Evolutionary conservation across 176 grass and related monocot species (phyloP), one percentile per base, ranked within the genome.

Genomic region (Ampelocalamus luodianensis): DNA sequence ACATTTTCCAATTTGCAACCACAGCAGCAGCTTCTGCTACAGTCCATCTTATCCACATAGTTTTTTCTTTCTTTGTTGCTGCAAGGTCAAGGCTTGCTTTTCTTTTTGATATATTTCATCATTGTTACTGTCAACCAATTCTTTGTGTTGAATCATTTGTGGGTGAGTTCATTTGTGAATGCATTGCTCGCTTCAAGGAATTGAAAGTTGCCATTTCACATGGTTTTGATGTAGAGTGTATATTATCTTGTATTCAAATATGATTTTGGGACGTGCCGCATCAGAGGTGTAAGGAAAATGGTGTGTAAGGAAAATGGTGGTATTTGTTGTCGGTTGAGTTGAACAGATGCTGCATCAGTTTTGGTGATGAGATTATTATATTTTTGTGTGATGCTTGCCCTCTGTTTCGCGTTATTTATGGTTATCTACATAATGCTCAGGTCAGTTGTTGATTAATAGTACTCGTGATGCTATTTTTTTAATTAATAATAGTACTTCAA

Each of bases 1-100:
- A 85, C 90, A 22, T 99, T 93, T 89, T 96, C 93, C 16, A 92
- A 69, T 24, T 90, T 99, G 81, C 93, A 96, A 90, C 97, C 91
- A 18, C 93, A 96, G 79, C 97, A 96, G 67, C 86, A 94, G 79
- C 90, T 89, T 61, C 63, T 93, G 71, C 85, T 99, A 60, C 97
- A 96, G 88, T 94, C 93, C 42, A 86, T 96, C 24, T 83, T 99
- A 27, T 92, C 93, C 29, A 79, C 91, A 37, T 96, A 86, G 85
- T 71, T 74, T 66, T 26, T 78, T 46, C 17, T 18, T 16, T 78
- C 24, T 45, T 37, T 15, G 38, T 49, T 59, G 40, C 13, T 42
- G 73, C 79, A 87, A 86, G 62, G 60, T 68, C 26, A 2, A 36
- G 59, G 72, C 59, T 55, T 86, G 60, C 36, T 82, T 82, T 81